phyloP scores from a whole-genome alignment of 116 monocot genomes.

The Trichopus zeylanicus region DNA sequence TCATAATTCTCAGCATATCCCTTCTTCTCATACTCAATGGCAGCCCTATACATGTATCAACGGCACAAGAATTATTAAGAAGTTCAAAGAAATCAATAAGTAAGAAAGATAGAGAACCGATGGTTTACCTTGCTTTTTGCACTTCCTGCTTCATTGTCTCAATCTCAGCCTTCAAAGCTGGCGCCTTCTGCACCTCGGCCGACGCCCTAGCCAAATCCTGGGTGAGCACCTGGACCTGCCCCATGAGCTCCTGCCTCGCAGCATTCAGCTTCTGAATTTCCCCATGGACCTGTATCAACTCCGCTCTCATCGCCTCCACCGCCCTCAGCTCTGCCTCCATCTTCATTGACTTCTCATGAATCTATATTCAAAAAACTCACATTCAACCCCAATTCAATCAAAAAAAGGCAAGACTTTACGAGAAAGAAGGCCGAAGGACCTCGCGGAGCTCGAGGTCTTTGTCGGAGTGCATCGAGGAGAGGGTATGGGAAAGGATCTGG shows the following conservation, averaged over 20 bases:
- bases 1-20: slow-evolving; percentile 85
- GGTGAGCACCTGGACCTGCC: slow-evolving; percentile 51
- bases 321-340: slow-evolving; percentile 55
- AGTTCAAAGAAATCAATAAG: neutral
- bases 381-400: neutral
- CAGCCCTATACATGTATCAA: slow-evolving; percentile 28
- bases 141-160: slow-evolving; percentile 62
- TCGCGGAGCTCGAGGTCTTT: slow-evolving; percentile 43
- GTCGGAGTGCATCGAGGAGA: slow-evolving; percentile 26
- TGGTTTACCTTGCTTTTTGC: slow-evolving; percentile 48
- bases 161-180: slow-evolving; percentile 63
- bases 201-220: slow-evolving; percentile 39
- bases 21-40: slow-evolving; percentile 83
- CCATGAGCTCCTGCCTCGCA: too few species aligned
- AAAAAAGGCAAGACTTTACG: neutral
- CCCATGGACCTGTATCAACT: slow-evolving; percentile 52
- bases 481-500: slow-evolving; percentile 15
- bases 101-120: neutral
- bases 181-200: slow-evolving; percentile 45
- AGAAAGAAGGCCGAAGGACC: slow-evolving; percentile 18
- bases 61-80: neutral
- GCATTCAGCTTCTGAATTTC: slow-evolving; percentile 65
- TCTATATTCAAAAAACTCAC: slow-evolving; percentile 16
- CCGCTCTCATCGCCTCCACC: slow-evolving; percentile 45
- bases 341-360: slow-evolving; percentile 63